These are phyloP conservation scores for Brassica cretica DNA, from an alignment of 345 rosid genomes.

Conservation along the genomic window DNA sequence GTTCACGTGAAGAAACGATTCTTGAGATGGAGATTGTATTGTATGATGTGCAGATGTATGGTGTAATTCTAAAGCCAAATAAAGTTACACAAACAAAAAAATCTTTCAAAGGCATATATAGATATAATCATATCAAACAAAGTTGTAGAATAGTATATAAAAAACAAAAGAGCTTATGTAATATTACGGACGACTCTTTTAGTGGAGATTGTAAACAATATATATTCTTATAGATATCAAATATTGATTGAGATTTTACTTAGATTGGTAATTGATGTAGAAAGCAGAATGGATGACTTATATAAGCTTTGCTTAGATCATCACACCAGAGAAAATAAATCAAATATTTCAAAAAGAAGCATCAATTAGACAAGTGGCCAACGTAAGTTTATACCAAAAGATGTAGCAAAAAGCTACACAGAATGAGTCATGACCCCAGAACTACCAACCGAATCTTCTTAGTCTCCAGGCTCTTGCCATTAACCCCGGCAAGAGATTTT, in stretches of 20 bases:
- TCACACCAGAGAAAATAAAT: background rate
- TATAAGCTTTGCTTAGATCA: background rate
- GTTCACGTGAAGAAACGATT: background rate
- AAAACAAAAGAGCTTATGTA: background rate
- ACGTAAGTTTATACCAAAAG: conserved; percentile 6
- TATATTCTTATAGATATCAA: background rate
- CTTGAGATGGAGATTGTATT: background rate
- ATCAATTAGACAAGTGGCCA: background rate
- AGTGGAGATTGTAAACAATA: conserved; percentile 4
- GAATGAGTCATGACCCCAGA: background rate
- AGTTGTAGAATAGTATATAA: background rate
- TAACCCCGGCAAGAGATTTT: background rate
- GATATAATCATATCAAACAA: background rate
- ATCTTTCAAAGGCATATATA: background rate
- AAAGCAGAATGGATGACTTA: background rate
- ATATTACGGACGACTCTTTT: background rate
- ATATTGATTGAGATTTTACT: background rate
- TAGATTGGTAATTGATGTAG: conserved; percentile 4
- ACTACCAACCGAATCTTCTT: background rate
- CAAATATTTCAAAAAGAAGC: background rate
- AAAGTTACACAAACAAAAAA: background rate
- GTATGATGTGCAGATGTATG: background rate
- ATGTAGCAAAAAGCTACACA: background rate
- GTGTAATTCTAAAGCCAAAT: background rate
- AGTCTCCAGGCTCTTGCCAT: background rate